These are phyloP conservation scores for Lichtheimia hyalospora DNA, from an alignment of 371 early-diverging fungal genomes.

Conservation along the genomic window DNA sequence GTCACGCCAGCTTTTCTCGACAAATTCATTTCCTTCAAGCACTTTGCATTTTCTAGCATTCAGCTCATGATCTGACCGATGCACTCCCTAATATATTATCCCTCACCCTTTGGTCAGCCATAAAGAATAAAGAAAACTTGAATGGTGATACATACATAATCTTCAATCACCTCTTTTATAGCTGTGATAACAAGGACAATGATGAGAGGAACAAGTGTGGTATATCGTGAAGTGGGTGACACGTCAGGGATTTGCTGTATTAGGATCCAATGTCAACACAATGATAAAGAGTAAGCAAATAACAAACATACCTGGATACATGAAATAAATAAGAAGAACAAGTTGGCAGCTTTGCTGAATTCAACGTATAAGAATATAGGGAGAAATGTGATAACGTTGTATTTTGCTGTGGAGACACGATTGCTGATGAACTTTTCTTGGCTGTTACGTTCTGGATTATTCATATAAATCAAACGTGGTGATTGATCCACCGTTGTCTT, in stretches of 20 bases:
- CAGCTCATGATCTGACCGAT: conserved; percentile 73
- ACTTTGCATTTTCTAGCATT: conserved; percentile 74
- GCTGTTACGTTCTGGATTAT: conserved; percentile 71
- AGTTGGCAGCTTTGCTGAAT: conserved; percentile 92
- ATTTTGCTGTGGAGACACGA: conserved; percentile 87
- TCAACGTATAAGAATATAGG: conserved; percentile 93
- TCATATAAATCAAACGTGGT: conserved; percentile 81
- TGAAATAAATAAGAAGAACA: conserved; percentile 91
- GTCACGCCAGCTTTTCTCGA: conserved; percentile 69
- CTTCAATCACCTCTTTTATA: conserved; percentile 96
- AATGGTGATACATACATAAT: conserved; percentile 59
- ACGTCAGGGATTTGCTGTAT: conserved; percentile 79
- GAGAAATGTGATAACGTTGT: conserved; percentile 84
- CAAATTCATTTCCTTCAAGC: conserved; percentile 63
- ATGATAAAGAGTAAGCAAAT: not conserved
- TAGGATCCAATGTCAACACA: not conserved
- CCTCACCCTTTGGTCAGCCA: not conserved
- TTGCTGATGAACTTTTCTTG: conserved; percentile 78
- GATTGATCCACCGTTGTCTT: conserved; percentile 11
- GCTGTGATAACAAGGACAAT: conserved; percentile 93
- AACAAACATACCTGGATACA: conserved; percentile 68
- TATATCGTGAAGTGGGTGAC: conserved; percentile 83
- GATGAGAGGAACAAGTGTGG: conserved; percentile 90
- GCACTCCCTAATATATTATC: conserved; percentile 42
- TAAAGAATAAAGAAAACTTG: too few relatives aligned